Evolutionary conservation across 345 rosid species (phyloP).

Genomic region (Carallia brachiata): DNA sequence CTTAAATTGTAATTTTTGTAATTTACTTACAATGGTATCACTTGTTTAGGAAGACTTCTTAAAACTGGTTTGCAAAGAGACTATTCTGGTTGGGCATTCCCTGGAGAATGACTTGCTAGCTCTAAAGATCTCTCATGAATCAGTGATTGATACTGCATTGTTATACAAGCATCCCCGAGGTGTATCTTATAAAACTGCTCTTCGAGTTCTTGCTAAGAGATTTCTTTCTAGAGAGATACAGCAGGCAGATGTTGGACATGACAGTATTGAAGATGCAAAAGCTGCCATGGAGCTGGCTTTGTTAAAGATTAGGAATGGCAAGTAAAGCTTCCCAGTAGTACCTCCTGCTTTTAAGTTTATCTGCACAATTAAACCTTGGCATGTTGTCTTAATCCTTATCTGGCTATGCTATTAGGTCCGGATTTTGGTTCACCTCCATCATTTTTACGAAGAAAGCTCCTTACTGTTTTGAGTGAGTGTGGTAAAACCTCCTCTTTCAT

Average conservation of each 20-base stretch:
- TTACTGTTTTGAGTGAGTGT: slow-evolving; percentile 57
- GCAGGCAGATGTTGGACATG: slow-evolving; percentile 71
- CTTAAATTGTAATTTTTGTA: slow-evolving; percentile 6
- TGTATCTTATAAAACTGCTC: slow-evolving; percentile 76
- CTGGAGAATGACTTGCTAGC: slow-evolving; percentile 89
- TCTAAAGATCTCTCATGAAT: slow-evolving; percentile 70
- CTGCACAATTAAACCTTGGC: slow-evolving; percentile 3
- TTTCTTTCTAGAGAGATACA: slow-evolving; percentile 87
- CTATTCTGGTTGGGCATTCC: slow-evolving; percentile 93
- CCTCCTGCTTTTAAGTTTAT: slow-evolving; percentile 2
- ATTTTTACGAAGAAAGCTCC: slow-evolving; percentile 60
- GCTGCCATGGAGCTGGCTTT: slow-evolving; percentile 88
- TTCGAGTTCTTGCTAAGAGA: slow-evolving; percentile 71
- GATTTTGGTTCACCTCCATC: slow-evolving; percentile 82
- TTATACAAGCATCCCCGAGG: slow-evolving; percentile 81
- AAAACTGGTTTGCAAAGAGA: slow-evolving; percentile 76
- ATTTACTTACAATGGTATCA: slow-evolving; percentile 29
- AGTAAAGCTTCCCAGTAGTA: slow-evolving; percentile 24
- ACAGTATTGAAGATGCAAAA: slow-evolving; percentile 89
- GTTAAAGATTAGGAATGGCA: slow-evolving; percentile 76
- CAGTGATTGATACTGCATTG: slow-evolving; percentile 92
- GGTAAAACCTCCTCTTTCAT: slow-evolving; percentile 74
- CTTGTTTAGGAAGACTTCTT: slow-evolving; percentile 72
- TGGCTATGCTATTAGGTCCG: slow-evolving; percentile 59
- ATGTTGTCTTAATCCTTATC: slow-evolving; percentile 10